A percentile compares a stretch with the other conserved stretches of the same genome.
These are phyloP conservation scores for Ustilago lituana DNA, from an alignment of 1,284 basidiomycete species.

Conservation along the genomic window DNA sequence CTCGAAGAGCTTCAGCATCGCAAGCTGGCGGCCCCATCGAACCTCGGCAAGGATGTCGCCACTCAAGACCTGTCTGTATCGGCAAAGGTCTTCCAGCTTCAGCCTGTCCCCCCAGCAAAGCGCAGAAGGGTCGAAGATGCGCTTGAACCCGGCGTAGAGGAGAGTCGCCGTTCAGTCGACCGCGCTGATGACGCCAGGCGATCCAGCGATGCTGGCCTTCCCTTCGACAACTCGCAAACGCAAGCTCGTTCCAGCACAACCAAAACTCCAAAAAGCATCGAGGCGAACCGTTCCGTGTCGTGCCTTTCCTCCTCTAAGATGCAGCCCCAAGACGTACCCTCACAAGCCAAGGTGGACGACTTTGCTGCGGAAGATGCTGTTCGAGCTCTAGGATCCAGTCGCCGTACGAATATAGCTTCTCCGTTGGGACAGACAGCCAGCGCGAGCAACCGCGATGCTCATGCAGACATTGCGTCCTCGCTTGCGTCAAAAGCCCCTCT, in stretches of 20 bases:
- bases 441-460: not conserved
- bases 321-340: not conserved
- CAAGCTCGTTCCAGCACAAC: not conserved
- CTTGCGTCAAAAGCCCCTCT: conserved; percentile 12
- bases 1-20: conserved; percentile 2
- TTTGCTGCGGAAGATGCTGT: not conserved
- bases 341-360: not conserved
- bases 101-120: conserved; percentile 29
- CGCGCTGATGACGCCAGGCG: conserved; percentile 10
- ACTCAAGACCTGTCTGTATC: not conserved
- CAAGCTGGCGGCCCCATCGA: not conserved
- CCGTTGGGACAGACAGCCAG: too few relatives aligned
- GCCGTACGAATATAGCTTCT: not conserved
- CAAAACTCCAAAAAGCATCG: not conserved
- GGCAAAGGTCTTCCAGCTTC: conserved; percentile 21
- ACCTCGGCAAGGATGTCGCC: not conserved
- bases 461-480: conserved; percentile 1
- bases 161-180: not conserved
- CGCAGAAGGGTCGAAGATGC: conserved; percentile 30
- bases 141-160: not conserved
- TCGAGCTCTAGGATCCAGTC: conserved; percentile 6
- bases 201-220: conserved; percentile 23
- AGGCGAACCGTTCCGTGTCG: not conserved
- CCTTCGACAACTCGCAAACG: not conserved
- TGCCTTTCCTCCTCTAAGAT: not conserved